Evolutionary conservation across 2,329 filamentous ascomycete genomes (phyloP).

Genomic region (Cladophialophora chaetospira): DNA sequence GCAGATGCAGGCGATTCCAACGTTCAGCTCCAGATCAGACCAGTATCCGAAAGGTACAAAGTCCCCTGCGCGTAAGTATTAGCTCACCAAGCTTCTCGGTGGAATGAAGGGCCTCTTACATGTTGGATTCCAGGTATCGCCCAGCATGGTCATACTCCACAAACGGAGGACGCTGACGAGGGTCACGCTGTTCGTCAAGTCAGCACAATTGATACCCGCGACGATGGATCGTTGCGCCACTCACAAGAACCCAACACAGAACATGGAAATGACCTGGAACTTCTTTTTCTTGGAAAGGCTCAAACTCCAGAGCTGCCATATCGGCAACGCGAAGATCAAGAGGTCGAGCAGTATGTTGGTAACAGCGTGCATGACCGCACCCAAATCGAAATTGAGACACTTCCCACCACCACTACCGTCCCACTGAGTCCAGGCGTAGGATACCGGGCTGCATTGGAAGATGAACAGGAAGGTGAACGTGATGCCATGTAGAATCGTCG

Average conservation of each 20-base stretch:
- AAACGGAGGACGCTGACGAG: constrained; percentile 50
- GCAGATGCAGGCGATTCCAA: constrained; percentile 49
- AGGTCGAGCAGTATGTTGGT: constrained; percentile 57
- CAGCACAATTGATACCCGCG: neutral
- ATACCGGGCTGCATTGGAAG: constrained; percentile 43
- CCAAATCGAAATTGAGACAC: constrained; percentile 54
- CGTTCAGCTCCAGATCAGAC: constrained; percentile 47
- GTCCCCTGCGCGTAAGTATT: constrained; percentile 37
- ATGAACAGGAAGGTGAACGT: constrained; percentile 41
- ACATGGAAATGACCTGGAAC: constrained; percentile 53
- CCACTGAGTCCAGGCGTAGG: constrained; percentile 56
- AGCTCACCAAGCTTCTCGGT: neutral
- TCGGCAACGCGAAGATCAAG: constrained; percentile 50
- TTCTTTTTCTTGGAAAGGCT: constrained; percentile 54
- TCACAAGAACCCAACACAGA: constrained; percentile 51
- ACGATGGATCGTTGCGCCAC: constrained; percentile 38
- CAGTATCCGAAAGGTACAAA: constrained; percentile 44
- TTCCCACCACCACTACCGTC: constrained; percentile 49
- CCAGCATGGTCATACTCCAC: constrained; percentile 45
- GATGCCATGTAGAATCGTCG: constrained; percentile 37
- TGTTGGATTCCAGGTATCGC: constrained; percentile 44
- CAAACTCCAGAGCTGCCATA: constrained; percentile 48
- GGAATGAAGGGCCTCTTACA: constrained; percentile 8
- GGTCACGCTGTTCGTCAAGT: constrained; percentile 40
- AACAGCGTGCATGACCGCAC: constrained; percentile 55